Base-by-base conservation (phyloP, 2,329 filamentous ascomycete species). In the Penicillium sumatraense region DNA sequence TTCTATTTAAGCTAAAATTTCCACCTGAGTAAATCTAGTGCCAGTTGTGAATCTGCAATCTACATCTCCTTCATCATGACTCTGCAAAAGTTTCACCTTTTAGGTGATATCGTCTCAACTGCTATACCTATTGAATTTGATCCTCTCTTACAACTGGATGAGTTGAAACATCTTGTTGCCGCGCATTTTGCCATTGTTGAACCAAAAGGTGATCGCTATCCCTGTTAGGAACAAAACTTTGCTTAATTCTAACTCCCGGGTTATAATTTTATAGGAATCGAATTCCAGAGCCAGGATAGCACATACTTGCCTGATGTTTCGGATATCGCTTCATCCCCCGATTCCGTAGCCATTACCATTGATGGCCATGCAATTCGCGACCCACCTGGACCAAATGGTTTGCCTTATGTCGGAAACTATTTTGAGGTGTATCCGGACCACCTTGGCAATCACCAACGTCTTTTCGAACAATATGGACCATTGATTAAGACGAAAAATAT, bases 351-450 rank as follows among this genome's bases (percentile, higher is more conserved):
- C 2, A 54, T 63, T 18, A 57, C 51, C 1, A 50, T 61, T 21
- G 56, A 59, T 35, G 60, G 58, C 3, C 50, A 55, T 11, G 56
- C 36, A 4, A 41, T 63, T 16, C 58, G 59, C 10, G 52, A 57
- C 5, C 49, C 58, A 21, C 54, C 56, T 2, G 54, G 56, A 2
- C 60, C 60, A 1, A 54, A 44, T 1, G 63, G 60, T 2, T 42
- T 74, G 2, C 72, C 72, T 1, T 50, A 78, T n/a, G 68, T 85
- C 3, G 83, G 83, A 18, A 83, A 79, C 60, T 82, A 78, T 68
- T 80, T 81, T 41, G 81, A 85, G 56, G 68, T 85, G 9, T 86
- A 78, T 61, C 83, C 83, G 0, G 83, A 86, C 58, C 82, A 83
- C 55, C 73, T 86, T 1, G 83, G 83, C 3, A 85, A 85, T 66